Conservation (phyloP, 2,329 filamentous ascomycete species). For the Alternaria triticimaculans region DNA sequence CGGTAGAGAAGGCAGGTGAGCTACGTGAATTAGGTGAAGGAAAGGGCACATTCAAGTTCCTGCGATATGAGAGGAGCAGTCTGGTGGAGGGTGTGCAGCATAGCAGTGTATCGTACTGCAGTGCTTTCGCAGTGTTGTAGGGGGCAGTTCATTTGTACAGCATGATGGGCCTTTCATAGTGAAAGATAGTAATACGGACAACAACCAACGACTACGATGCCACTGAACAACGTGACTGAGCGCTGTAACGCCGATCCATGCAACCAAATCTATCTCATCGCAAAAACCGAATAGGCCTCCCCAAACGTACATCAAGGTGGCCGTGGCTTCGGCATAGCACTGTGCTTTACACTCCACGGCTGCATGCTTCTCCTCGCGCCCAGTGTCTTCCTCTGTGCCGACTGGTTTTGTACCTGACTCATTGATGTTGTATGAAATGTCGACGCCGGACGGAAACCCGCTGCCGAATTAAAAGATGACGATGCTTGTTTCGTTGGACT, state of each 20-base stretch:
- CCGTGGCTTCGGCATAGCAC: slow-evolving; percentile 39
- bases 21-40: slow-evolving; percentile 59
- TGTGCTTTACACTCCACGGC: slow-evolving; percentile 55
- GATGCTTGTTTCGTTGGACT: slow-evolving; percentile 17
- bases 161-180: not conserved
- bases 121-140: slow-evolving; percentile 76
- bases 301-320: slow-evolving; percentile 12
- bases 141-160: not conserved
- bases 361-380: slow-evolving; percentile 59
- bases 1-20: slow-evolving; percentile 66
- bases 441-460: slow-evolving; percentile 45
- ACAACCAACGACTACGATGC: not conserved
- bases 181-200: not conserved
- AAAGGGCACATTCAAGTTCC: slow-evolving; percentile 72
- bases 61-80: slow-evolving; percentile 86
- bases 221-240: not conserved
- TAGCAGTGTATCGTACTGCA: slow-evolving; percentile 93
- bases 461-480: not conserved
- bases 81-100: slow-evolving; percentile 71
- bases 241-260: not conserved
- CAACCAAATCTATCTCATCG: not conserved
- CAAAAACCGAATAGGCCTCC: not conserved
- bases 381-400: slow-evolving; percentile 54
- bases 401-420: slow-evolving; percentile 32
- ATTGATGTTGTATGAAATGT: slow-evolving; percentile 56